Evolutionary conservation across 345 rosid species (phyloP).

Genomic region (Barbarea vulgaris): DNA sequence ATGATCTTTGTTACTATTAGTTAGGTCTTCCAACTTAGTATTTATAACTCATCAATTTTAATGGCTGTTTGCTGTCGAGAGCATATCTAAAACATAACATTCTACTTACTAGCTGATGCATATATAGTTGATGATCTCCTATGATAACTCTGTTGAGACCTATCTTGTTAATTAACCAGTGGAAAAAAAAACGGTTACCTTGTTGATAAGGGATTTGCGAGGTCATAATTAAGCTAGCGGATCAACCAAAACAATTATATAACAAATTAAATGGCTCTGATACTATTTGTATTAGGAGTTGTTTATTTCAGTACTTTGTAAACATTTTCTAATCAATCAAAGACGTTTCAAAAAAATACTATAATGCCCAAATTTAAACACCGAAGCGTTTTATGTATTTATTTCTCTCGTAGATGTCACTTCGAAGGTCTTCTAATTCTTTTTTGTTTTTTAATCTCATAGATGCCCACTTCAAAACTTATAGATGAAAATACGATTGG

Average conservation of each 20-base stretch:
- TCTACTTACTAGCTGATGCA: not conserved
- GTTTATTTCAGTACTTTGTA: no score
- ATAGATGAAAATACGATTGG: not conserved
- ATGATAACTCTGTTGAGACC: not conserved
- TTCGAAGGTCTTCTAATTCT: not conserved
- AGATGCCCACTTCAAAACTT: not conserved
- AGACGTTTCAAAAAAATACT: no score
- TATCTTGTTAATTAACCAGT: not conserved
- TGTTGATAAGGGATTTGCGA: not conserved
- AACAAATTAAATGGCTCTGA: no score
- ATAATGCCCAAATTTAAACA: not conserved
- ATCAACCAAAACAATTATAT: no score
- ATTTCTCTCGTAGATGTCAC: not conserved
- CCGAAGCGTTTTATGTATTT: not conserved
- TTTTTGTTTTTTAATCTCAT: no score
- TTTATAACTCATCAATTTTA: not conserved
- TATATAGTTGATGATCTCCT: no score
- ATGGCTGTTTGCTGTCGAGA: slow-evolving; percentile 14
- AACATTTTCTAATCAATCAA: no score
- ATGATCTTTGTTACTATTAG: slow-evolving; percentile 3
- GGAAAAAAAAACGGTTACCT: not conserved
- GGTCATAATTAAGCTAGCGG: not conserved
- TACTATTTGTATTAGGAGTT: no score
- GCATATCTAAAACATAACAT: not conserved
- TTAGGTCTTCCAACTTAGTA: slow-evolving; percentile 7